Percentiles rank a stretch among this genome's conserved stretches.
These are phyloP conservation scores for Thelephora terrestris DNA, from an alignment of 1,284 basidiomycete genomes.

Conservation along the genomic window DNA sequence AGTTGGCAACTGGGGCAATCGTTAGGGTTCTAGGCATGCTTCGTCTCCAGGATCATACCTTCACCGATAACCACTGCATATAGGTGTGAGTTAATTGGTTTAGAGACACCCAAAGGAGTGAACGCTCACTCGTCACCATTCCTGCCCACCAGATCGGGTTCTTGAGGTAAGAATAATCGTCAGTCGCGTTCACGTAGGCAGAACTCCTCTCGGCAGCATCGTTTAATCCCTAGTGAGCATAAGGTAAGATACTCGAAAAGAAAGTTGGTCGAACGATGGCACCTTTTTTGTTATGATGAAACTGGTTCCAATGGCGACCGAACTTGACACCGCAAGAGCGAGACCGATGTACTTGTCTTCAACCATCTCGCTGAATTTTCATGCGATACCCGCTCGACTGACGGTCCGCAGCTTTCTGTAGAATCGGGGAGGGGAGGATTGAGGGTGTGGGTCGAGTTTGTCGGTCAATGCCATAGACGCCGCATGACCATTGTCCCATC, in stretches of 20 bases:
- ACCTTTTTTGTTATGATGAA: conserved; percentile 98
- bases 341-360: conserved; percentile 92
- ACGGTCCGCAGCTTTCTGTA: not conserved
- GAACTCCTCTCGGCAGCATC: conserved; percentile 52
- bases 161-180: conserved; percentile 76
- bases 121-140: conserved; percentile 78
- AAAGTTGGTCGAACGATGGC: conserved; percentile 7
- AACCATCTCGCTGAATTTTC: conserved; percentile 39
- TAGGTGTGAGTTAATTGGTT: not conserved
- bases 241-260: not conserved
- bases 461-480: not conserved
- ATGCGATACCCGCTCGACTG: conserved; percentile 1
- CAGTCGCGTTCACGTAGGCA: conserved; percentile 54
- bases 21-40: not conserved
- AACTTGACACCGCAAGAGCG: conserved; percentile 72
- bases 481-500: not conserved
- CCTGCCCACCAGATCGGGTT: conserved; percentile 99
- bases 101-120: not conserved
- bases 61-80: conserved; percentile 79
- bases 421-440: too few species aligned
- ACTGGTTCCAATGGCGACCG: conserved; percentile 82
- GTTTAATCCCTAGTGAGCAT: conserved; percentile 58
- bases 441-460: too few species aligned
- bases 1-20: conserved; percentile 79
- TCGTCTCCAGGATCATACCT: conserved; percentile 35